Percentiles rank a stretch among this genome's conserved stretches.
Evolutionary conservation across 1,139 yeast genomes (phyloP).

Genomic region (Suhomyces panamericanus): DNA sequence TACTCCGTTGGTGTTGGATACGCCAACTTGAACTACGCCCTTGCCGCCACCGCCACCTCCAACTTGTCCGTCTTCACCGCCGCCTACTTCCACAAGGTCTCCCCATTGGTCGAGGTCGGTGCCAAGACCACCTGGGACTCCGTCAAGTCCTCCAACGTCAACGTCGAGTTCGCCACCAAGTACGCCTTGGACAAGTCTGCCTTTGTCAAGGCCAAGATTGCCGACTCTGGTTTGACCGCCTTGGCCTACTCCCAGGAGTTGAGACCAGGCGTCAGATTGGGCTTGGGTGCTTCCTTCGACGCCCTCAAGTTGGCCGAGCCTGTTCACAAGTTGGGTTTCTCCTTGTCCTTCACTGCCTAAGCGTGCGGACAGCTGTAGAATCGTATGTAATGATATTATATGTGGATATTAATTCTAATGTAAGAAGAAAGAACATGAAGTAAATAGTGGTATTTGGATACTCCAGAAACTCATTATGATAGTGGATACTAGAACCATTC

Average conservation of each 20-base stretch:
- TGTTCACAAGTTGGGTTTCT: conserved; percentile 97
- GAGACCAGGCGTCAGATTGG: conserved; percentile 96
- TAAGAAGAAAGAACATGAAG: too few relatives aligned
- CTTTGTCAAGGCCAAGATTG: conserved; percentile 94
- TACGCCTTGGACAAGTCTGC: conserved; percentile 85
- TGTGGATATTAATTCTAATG: not conserved
- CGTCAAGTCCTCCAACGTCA: conserved; percentile 64
- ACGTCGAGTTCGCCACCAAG: conserved; percentile 94
- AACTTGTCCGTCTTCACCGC: conserved; percentile 91
- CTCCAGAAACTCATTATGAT: too few relatives aligned
- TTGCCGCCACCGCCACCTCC: conserved; percentile 86
- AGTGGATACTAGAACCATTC: too few relatives aligned
- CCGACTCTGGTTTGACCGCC: conserved; percentile 95
- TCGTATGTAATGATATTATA: conserved; percentile 8
- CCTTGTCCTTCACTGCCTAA: conserved; percentile 88
- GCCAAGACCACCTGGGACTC: conserved; percentile 98
- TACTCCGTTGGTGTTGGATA: conserved; percentile 95
- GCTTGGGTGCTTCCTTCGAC: conserved; percentile 96
- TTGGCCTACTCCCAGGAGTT: conserved; percentile 91
- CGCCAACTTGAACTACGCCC: conserved; percentile 83
- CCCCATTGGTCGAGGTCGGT: conserved; percentile 92
- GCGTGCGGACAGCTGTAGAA: conserved; percentile 4
- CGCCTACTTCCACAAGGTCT: conserved; percentile 95
- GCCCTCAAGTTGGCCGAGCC: conserved; percentile 95
- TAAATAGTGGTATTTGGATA: too few relatives aligned